phyloP scores from a whole-genome alignment of 164 flowering plant species.

The Dillenia suffruticosa region DNA sequence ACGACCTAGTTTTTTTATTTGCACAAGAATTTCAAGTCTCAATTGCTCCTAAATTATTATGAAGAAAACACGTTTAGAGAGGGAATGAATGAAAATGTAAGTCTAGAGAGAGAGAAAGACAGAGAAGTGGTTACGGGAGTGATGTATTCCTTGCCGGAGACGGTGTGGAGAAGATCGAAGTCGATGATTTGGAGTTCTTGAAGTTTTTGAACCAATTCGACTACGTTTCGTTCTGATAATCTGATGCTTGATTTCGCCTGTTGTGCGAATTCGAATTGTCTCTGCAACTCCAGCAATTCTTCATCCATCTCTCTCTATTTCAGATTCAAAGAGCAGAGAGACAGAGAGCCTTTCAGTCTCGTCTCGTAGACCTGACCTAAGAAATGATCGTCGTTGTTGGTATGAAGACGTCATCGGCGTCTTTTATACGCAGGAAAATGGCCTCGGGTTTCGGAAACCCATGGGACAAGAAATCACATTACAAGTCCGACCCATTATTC shows the following conservation, averaged over 20 bases:
- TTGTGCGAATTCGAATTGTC: constrained; percentile 89
- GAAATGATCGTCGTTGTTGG: too few species aligned
- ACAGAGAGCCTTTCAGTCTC: neutral
- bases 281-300: constrained; percentile 83
- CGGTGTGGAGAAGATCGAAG: constrained; percentile 89
- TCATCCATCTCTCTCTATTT: constrained; percentile 56
- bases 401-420: too few species aligned
- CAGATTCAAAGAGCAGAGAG: neutral
- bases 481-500: too few species aligned
- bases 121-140: constrained; percentile 56
- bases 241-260: constrained; percentile 84
- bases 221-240: constrained; percentile 89
- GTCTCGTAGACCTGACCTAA: neutral
- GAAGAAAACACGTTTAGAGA: neutral
- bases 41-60: constrained; percentile 58
- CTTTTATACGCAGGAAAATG: too few species aligned
- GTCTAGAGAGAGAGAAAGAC: constrained; percentile 3
- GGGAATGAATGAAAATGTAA: neutral
- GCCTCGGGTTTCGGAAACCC: too few species aligned
- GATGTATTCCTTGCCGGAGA: constrained; percentile 93
- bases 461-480: too few species aligned
- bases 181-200: constrained; percentile 87
- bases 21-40: constrained; percentile 67
- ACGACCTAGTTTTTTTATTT: constrained; percentile 64
- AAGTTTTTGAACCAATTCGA: constrained; percentile 88